Evolutionary conservation across 2,329 filamentous ascomycete genomes (phyloP), one percentile per base, ranked within the genome.

Genomic region (Podosphaera xanthii): DNA sequence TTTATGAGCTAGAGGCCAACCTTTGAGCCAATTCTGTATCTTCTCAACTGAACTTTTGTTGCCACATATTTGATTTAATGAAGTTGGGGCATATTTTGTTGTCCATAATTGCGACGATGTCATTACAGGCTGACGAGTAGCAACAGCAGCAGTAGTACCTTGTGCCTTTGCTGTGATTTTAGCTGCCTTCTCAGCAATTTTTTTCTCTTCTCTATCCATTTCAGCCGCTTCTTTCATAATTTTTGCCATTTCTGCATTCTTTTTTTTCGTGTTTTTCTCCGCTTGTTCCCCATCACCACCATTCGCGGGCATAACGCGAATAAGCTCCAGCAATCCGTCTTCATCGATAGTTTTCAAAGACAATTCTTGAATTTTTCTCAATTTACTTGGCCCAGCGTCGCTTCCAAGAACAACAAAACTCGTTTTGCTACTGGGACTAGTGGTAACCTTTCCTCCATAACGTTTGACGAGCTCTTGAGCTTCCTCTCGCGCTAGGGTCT

Each of bases 311-410:
- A 97, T 76, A 35, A 74, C 75, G 61, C 81, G 78, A 64, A 98
- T 94, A 52, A 98, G 77, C 61, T 86, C 84, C 64, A 95, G 94
- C 2, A 98, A 73, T 0, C 92, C 94, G 64, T 94, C 81, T 69
- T 98, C 94, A 65, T 96, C 84, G 67, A 98, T 96, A 0, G 90
- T 94, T 70, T 89, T 96, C 69, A 97, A 81, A 0, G 81, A 81
- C 65, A 86, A 74, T 30, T 87, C 78, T 60, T 79, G 77, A 64
- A 98, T 97, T 64, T 90, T 96, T 64, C 83, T 76, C 48, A 98
- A 76, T 70, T 98, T 98, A 71, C 85, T 94, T 0, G 92, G 92
- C 0, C 92, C 92, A 33, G 94, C 92, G 70, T 97, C 92, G 34
- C 78, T 79, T 50, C 92, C 92, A 2, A 98, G 77, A 14, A 98